Conservation (phyloP, 2,329 filamentous ascomycete genomes). For the Sporothrix luriei region DNA sequence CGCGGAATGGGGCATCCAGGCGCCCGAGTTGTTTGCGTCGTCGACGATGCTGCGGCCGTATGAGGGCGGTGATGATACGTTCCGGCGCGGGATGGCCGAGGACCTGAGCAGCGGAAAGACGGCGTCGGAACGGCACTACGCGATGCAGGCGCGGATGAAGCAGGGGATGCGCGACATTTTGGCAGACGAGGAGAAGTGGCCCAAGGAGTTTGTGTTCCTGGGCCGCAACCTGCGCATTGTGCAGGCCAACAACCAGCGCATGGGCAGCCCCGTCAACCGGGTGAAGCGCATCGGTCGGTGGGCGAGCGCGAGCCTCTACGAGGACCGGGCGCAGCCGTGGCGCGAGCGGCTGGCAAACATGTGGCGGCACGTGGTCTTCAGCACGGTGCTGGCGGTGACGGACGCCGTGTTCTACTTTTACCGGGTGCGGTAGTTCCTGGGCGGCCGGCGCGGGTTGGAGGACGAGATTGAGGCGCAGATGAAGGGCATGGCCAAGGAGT, state of each 20-base stretch:
- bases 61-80: slow-evolving; percentile 74
- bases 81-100: slow-evolving; percentile 65
- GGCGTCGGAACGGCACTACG: slow-evolving; percentile 75
- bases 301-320: slow-evolving; percentile 81
- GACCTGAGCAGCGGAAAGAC: slow-evolving; percentile 62
- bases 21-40: slow-evolving; percentile 86
- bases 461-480: slow-evolving; percentile 89
- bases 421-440: slow-evolving; percentile 74
- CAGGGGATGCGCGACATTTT: slow-evolving; percentile 69
- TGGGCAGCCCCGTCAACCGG: slow-evolving; percentile 86
- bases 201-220: slow-evolving; percentile 88
- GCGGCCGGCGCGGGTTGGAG: slow-evolving; percentile 83
- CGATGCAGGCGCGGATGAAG: slow-evolving; percentile 85
- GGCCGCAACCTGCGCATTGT: slow-evolving; percentile 90
- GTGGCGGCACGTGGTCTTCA: slow-evolving; percentile 80
- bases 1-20: slow-evolving; percentile 80
- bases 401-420: slow-evolving; percentile 84
- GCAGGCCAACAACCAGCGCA: slow-evolving; percentile 88
- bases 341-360: slow-evolving; percentile 67
- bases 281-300: slow-evolving; percentile 92
- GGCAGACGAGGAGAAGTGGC: slow-evolving; percentile 83
- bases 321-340: slow-evolving; percentile 67
- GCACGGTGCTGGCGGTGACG: slow-evolving; percentile 70
- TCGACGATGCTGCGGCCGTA: slow-evolving; percentile 90
- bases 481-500: slow-evolving; percentile 84